A percentile compares a stretch with the other conserved stretches of the same genome.
These are phyloP conservation scores for Artemisia tridentata DNA, from an alignment of 129 eudicot genomes.

Conservation along the genomic window DNA sequence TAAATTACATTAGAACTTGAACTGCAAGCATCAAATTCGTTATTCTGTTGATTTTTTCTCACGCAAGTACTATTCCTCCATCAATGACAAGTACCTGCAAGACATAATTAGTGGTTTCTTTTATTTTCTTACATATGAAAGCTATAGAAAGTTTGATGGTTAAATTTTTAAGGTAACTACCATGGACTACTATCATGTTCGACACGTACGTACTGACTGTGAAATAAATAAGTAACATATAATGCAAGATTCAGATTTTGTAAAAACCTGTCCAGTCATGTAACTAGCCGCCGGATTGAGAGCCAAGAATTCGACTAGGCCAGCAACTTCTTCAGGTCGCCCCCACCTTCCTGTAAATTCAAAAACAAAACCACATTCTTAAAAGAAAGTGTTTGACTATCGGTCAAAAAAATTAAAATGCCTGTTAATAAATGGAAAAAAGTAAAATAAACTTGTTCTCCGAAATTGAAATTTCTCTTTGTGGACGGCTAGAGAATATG, in stretches of 20 bases:
- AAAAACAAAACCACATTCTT: constrained; percentile 1
- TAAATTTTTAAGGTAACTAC: too few relatives aligned
- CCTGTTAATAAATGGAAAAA: too few relatives aligned
- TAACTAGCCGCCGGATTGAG: constrained; percentile 85
- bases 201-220: too few relatives aligned
- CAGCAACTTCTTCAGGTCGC: constrained; percentile 90
- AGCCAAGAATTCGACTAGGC: constrained; percentile 89
- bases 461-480: too few relatives aligned
- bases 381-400: neutral
- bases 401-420: too few relatives aligned
- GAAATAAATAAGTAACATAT: neutral
- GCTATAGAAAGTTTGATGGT: too few relatives aligned
- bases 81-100: constrained; percentile 79
- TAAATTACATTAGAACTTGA: neutral
- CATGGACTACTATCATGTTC: neutral
- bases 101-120: neutral
- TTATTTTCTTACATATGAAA: neutral
- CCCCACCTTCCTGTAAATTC: constrained; percentile 69
- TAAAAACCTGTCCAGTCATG: constrained; percentile 91
- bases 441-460: too few relatives aligned
- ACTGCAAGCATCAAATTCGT: neutral
- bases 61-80: constrained; percentile 97
- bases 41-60: constrained; percentile 17
- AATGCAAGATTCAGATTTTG: constrained; percentile 2
- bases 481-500: too few relatives aligned